Evolutionary conservation across 768 basidiomycete genomes (phyloP).

Genomic region (Postia placenta): DNA sequence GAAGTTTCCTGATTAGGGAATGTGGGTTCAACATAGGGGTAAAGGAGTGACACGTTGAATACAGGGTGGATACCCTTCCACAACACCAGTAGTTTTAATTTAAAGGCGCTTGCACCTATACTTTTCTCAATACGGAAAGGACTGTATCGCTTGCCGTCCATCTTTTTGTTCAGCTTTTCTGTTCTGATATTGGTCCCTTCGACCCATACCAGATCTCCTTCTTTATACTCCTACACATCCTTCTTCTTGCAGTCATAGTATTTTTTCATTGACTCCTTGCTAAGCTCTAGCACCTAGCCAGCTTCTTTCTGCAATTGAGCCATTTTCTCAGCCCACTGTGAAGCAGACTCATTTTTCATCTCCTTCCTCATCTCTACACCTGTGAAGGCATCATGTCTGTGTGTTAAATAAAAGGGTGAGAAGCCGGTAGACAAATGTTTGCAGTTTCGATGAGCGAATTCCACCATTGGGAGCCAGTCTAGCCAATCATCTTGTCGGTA

Average conservation of each 20-base stretch:
- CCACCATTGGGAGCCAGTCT: slow-evolving; percentile 29
- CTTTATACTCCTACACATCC: slow-evolving; percentile 20
- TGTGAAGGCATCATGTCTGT: slow-evolving; percentile 22
- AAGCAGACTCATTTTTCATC: slow-evolving; percentile 26
- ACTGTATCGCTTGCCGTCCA: slow-evolving; percentile 11
- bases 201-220: slow-evolving; percentile 32
- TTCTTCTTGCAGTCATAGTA: slow-evolving; percentile 21
- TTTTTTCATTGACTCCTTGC: slow-evolving; percentile 22
- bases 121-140: not conserved
- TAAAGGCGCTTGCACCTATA: slow-evolving; percentile 20
- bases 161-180: slow-evolving; percentile 32
- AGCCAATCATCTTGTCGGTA: slow-evolving; percentile 34
- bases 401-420: slow-evolving; percentile 8
- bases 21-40: slow-evolving; percentile 4
- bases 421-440: slow-evolving; percentile 24
- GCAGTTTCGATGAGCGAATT: slow-evolving; percentile 23
- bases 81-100: slow-evolving; percentile 25
- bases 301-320: slow-evolving; percentile 29
- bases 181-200: slow-evolving; percentile 32
- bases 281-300: slow-evolving; percentile 23
- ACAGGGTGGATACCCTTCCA: slow-evolving; percentile 30
- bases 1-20: not conserved
- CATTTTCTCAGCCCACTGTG: slow-evolving; percentile 11
- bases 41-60: slow-evolving; percentile 30
- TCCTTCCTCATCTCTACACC: slow-evolving; percentile 21